Evolutionary conservation across 495 filamentous ascomycete species (phyloP).

Genomic region (Hypomontagnella monticulosa): DNA sequence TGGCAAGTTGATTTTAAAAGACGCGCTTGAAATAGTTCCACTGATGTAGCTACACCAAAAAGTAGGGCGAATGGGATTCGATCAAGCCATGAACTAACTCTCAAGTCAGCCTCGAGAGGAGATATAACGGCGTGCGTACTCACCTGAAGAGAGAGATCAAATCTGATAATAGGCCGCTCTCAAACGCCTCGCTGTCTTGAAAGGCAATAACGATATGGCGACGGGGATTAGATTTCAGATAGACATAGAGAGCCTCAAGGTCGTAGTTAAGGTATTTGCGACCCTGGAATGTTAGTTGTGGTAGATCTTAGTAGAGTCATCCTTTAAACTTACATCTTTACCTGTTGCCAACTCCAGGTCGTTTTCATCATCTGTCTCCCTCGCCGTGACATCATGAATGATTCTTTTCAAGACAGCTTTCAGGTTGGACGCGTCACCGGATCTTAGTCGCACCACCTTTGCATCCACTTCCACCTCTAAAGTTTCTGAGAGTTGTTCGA

Average conservation of each 20-base stretch:
- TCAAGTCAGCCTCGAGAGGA: slow-evolving; percentile 22
- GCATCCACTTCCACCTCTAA: slow-evolving; percentile 59
- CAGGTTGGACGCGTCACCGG: slow-evolving; percentile 81
- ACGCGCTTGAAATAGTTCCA: slow-evolving; percentile 86
- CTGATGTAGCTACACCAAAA: slow-evolving; percentile 89
- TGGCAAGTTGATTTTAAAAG: slow-evolving; percentile 79
- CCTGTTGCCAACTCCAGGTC: slow-evolving; percentile 57
- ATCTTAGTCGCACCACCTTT: slow-evolving; percentile 75
- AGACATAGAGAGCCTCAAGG: slow-evolving; percentile 77
- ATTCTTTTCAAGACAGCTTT: slow-evolving; percentile 85
- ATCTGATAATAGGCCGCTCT: slow-evolving; percentile 78
- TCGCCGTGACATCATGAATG: slow-evolving; percentile 69
- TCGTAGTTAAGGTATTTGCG: slow-evolving; percentile 89
- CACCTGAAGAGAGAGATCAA: slow-evolving; percentile 81
- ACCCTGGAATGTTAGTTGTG: slow-evolving; percentile 55
- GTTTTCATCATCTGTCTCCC: slow-evolving; percentile 58
- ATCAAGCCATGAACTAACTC: slow-evolving; percentile 78
- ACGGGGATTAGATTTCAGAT: slow-evolving; percentile 63
- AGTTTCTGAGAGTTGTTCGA: slow-evolving; percentile 70
- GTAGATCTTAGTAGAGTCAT: background rate
- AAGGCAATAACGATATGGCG: slow-evolving; percentile 78
- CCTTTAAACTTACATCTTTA: slow-evolving; percentile 58
- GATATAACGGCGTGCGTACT: slow-evolving; percentile 23
- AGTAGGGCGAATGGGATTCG: slow-evolving; percentile 90
- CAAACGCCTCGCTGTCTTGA: slow-evolving; percentile 93